Evolutionary conservation across 352 stramenopile species (phyloP).

Genomic region (Pythium coloratum): DNA sequence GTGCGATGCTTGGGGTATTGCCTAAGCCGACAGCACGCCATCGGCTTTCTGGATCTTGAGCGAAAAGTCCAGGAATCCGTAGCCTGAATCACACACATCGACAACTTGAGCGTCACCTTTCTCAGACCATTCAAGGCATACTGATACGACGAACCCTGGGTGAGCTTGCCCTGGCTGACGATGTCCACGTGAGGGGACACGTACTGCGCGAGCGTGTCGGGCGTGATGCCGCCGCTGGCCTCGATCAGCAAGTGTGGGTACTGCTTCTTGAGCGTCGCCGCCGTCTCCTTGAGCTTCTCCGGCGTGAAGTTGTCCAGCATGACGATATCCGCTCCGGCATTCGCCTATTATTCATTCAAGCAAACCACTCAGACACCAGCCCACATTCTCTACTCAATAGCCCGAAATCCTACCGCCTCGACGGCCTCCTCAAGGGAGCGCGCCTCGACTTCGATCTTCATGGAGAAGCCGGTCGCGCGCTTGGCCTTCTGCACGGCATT

Average conservation of each 20-base stretch:
- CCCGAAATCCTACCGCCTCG: constrained; percentile 73
- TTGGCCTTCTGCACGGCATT: constrained; percentile 93
- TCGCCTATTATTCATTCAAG: constrained; percentile 37
- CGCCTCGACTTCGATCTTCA: constrained; percentile 99
- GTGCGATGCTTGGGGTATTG: background rate
- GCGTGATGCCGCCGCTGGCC: constrained; percentile 97
- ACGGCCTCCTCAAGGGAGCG: constrained; percentile 92
- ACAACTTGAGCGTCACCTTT: background rate
- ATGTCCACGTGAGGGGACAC: constrained; percentile 96
- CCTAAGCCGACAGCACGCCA: constrained; percentile 46
- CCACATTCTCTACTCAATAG: background rate
- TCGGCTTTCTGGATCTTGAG: constrained; percentile 95
- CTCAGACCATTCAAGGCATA: background rate
- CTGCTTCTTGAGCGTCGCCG: constrained; percentile 90
- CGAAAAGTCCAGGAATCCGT: constrained; percentile 96
- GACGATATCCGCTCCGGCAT: constrained; percentile 90
- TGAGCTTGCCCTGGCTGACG: constrained; percentile 97
- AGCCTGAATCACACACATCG: constrained; percentile 45
- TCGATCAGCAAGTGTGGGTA: constrained; percentile 97
- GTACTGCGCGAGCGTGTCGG: constrained; percentile 92
- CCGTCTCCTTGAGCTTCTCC: constrained; percentile 89
- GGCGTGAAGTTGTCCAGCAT: constrained; percentile 99
- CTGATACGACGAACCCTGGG: constrained; percentile 76
- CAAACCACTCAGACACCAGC: background rate
- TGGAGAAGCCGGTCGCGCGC: constrained; percentile 93